Conservation (phyloP, 768 basidiomycete genomes). For the Amylocystis lapponica region DNA sequence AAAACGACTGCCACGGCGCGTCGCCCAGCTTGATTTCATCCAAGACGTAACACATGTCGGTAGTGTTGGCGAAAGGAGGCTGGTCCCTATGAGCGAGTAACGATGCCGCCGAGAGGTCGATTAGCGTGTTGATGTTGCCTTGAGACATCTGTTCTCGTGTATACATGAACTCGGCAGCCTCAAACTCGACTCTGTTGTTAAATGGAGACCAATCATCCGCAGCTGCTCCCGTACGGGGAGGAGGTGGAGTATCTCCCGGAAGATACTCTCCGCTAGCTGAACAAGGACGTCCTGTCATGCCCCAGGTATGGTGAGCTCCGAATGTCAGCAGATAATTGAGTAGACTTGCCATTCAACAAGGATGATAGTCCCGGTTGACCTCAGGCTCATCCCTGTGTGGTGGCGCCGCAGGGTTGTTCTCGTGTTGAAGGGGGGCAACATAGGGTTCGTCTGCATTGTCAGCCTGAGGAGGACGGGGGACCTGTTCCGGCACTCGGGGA, state of each 20-base stretch:
- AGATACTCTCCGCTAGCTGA: constrained; percentile 1
- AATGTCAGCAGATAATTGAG: not conserved
- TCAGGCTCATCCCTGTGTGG: too few relatives aligned
- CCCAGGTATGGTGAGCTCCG: not conserved
- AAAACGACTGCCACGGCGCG: constrained; percentile 32
- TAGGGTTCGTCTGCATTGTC: not conserved
- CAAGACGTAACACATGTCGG: constrained; percentile 29
- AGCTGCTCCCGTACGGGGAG: not conserved
- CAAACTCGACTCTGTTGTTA: constrained; percentile 13
- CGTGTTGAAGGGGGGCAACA: not conserved
- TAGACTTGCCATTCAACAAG: not conserved
- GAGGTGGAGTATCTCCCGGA: not conserved
- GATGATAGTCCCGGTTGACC: not conserved
- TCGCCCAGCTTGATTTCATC: constrained; percentile 31
- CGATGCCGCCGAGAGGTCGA: constrained; percentile 15
- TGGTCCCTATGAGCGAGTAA: constrained; percentile 2
- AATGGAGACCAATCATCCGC: constrained; percentile 19
- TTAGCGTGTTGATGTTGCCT: constrained; percentile 4
- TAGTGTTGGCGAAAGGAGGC: constrained; percentile 23
- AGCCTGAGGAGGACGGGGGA: too few relatives aligned
- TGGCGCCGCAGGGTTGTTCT: not conserved
- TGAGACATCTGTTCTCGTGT: constrained; percentile 15
- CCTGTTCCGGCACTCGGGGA: not conserved
- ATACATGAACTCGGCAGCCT: constrained; percentile 20
- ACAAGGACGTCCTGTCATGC: constrained; percentile 3